Evolutionary conservation across 768 basidiomycete genomes (phyloP).

Genomic region (Panellus pusillus): DNA sequence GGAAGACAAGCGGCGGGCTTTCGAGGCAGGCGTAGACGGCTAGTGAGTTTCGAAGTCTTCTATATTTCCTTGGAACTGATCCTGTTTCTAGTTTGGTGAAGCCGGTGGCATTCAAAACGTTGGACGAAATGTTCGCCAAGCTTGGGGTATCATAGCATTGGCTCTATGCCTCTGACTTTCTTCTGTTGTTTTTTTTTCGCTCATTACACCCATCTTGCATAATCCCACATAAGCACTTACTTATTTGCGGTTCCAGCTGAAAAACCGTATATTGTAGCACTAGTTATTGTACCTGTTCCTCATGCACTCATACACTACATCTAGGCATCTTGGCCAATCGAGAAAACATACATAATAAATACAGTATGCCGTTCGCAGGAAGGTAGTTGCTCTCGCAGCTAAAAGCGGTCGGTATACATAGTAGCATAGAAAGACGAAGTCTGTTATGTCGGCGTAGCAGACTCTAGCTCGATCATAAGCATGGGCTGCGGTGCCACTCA

Average conservation of each 20-base stretch:
- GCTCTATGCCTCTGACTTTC: background rate
- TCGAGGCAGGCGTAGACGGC: constrained; percentile 92
- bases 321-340: no score
- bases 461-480: no score
- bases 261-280: background rate
- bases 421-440: no score
- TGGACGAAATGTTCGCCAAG: constrained; percentile 81
- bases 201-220: background rate
- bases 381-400: no score
- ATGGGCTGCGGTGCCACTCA: no score
- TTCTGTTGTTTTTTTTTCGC: background rate
- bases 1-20: constrained; percentile 89
- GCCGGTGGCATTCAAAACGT: constrained; percentile 90
- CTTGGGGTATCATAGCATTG: constrained; percentile 49
- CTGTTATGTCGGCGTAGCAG: no score
- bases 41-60: constrained; percentile 61
- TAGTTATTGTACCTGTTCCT: background rate
- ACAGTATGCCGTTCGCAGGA: no score
- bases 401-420: no score
- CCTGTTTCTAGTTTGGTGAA: constrained; percentile 72
- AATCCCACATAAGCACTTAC: background rate
- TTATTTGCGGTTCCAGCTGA: background rate
- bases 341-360: no score
- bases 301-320: background rate
- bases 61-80: constrained; percentile 5